Base-by-base conservation (phyloP, 108 stramenopile species). In the Seminavis robusta region DNA sequence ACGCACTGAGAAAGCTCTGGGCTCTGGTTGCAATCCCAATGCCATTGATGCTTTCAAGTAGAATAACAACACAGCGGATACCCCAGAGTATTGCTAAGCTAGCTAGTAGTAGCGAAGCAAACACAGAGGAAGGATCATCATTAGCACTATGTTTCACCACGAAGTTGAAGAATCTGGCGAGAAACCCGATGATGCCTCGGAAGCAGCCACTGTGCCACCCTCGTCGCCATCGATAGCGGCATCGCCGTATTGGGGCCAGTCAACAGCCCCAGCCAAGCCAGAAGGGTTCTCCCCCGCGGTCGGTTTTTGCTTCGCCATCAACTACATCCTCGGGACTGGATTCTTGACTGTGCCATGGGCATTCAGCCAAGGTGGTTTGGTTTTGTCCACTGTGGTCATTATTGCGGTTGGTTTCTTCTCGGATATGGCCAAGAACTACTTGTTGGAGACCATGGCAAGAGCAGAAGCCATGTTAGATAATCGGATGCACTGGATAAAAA, bases 261-360 rank as follows among this genome's bases (percentile, higher is more conserved):
- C 59, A 13, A 2, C 28, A 15, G 23, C 47, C 29, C 20, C 15
- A 24, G 19, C 54, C 8, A 31, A 32, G 1, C 4, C 4, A 4
- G 32, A 17, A 24, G 54, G 43, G 15, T 56, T 65, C 29, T 61
- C 71, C 16, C 47, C 64, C 31, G 24, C 54, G 20, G 73, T 74
- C 3, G 67, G 60, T 7, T 61, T 61, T 36, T 55, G 62, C 52
- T 80, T 80, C 52, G 71, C 69, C 1, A 52, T 80, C 33, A 80
- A 80, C 41, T 80, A 80, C 47, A 54, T 74, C 13, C 39, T 80
- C 11, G 79, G 79, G 26, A 70, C 73, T 10, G 79, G 79, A 6
- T 80, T 80, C 52, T 44, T 80, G 4, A 61, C 68, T 21, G 34
- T 80, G n/a, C 79, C 79, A 11, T 80, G 52, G 57, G 69, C 63